Evolutionary conservation across 257 asterid genomes (phyloP).

Genomic region (Galeopsis tetrahit): DNA sequence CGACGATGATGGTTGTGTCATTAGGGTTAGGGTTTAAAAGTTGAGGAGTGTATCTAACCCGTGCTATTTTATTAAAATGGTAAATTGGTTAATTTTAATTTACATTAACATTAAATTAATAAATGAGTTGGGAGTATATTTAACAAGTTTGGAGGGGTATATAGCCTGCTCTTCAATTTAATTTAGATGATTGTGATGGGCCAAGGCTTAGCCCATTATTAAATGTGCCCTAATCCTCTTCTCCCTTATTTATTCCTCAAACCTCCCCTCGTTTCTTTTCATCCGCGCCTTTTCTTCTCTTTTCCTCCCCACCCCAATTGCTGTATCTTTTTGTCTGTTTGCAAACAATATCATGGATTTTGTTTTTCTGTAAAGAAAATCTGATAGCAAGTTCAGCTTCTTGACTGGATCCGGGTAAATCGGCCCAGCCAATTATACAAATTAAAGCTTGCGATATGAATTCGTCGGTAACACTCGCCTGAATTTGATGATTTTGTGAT

Average conservation of each 20-base stretch:
- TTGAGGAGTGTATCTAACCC: too few relatives aligned
- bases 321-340: neutral
- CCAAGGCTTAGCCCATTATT: slow-evolving; percentile 29
- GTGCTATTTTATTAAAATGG: too few relatives aligned
- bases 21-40: too few relatives aligned
- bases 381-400: slow-evolving; percentile 63
- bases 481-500: slow-evolving; percentile 48
- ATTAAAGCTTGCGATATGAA: slow-evolving; percentile 56
- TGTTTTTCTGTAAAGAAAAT: neutral
- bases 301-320: too few relatives aligned
- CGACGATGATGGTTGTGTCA: too few relatives aligned
- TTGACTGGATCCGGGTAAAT: slow-evolving; percentile 51
- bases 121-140: too few relatives aligned
- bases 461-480: slow-evolving; percentile 58
- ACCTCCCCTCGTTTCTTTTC: neutral
- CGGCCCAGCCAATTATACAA: slow-evolving; percentile 48
- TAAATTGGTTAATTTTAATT: too few relatives aligned
- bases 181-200: slow-evolving; percentile 17
- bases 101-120: too few relatives aligned
- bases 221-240: slow-evolving; percentile 30
- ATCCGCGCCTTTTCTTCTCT: neutral
- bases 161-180: too few relatives aligned
- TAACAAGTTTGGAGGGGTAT: too few relatives aligned
- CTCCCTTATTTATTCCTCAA: slow-evolving; percentile 13
- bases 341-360: neutral